Base-by-base conservation (phyloP, 768 basidiomycete genomes). In the Phallus indusiatus region DNA sequence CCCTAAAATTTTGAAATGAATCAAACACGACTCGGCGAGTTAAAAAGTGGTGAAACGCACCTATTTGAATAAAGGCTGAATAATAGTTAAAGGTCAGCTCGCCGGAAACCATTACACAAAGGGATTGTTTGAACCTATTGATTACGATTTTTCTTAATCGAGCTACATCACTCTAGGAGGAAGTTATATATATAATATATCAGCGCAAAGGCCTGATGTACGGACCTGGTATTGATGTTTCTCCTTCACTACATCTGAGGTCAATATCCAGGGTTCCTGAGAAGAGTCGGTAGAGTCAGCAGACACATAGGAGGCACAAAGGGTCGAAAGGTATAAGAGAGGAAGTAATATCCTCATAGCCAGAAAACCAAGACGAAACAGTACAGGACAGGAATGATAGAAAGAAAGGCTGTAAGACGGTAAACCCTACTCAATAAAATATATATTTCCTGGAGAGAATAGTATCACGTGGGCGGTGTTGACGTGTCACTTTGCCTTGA, bases 131-230 rank as follows among this genome's bases (percentile, higher is more conserved):
- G 65, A 63, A 81, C 85, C 87, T 90, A 75, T 94, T 90, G 67
- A 95, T 90, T 63, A 96, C 93, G 62, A 95, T 92, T 67, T 89
- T 91, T 60, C 94, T 83, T 64, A 97, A 78, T 67, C 94, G 88
- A 42, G 92, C 82, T 60, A 96, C 92, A 72, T 95, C 94, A 65
- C 93, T 94, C 93, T 94, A 67, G 0, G 62, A 33, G 56, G 34
- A 48, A 28, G 60, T 34, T 4, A 17, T 54, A 46, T 47, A 21
- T 14, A 21, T 14, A 51, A 53, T 14, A 16, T 35, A 17, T 48
- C 36, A 20, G 24, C 52, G 22, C 37, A 49, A 46, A 20, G 16
- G 46, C 53, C 35, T n/a, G n/a, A n/a, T n/a, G n/a, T 35, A 67
- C 74, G 8, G 37, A 85, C 88, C 79, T 90, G 86, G 69, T 89